These are phyloP conservation scores for Lophiotrema nucula DNA, from an alignment of 495 filamentous ascomycete genomes.

Conservation along the genomic window DNA sequence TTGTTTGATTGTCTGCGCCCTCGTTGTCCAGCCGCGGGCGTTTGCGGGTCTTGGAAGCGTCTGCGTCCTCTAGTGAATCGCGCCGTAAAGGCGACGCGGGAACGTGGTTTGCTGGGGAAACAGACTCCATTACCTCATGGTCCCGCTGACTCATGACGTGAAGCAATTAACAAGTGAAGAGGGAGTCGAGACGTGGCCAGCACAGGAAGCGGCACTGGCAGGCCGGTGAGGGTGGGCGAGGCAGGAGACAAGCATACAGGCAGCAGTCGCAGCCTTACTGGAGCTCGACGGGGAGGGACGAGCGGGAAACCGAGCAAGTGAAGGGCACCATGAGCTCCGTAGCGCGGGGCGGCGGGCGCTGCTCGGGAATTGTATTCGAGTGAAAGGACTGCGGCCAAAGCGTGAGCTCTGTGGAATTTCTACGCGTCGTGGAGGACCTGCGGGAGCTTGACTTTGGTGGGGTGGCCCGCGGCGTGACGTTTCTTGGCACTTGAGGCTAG, in stretches of 20 bases:
- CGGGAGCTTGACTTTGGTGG: not conserved
- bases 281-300: not conserved
- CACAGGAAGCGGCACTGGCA: not conserved
- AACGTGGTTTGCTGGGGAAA: not conserved
- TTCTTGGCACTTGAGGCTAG: too few species aligned
- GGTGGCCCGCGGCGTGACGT: not conserved
- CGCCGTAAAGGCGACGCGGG: conserved; percentile 38
- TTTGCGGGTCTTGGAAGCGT: conserved; percentile 57
- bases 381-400: not conserved
- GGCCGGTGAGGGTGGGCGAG: conserved; percentile 5
- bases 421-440: not conserved
- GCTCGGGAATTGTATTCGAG: not conserved
- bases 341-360: conserved; percentile 6
- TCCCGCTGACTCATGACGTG: conserved; percentile 25
- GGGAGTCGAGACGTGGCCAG: not conserved
- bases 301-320: not conserved
- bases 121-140: conserved; percentile 34
- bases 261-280: conserved; percentile 22
- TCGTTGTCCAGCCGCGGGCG: conserved; percentile 63
- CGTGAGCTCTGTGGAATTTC: not conserved
- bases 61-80: conserved; percentile 58
- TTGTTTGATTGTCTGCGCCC: conserved; percentile 46
- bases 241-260: conserved; percentile 12
- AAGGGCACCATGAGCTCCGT: conserved; percentile 20
- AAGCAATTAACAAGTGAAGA: not conserved